Evolutionary conservation across 163 green algal genomes (phyloP).

Genomic region (Volvox carteri): DNA sequence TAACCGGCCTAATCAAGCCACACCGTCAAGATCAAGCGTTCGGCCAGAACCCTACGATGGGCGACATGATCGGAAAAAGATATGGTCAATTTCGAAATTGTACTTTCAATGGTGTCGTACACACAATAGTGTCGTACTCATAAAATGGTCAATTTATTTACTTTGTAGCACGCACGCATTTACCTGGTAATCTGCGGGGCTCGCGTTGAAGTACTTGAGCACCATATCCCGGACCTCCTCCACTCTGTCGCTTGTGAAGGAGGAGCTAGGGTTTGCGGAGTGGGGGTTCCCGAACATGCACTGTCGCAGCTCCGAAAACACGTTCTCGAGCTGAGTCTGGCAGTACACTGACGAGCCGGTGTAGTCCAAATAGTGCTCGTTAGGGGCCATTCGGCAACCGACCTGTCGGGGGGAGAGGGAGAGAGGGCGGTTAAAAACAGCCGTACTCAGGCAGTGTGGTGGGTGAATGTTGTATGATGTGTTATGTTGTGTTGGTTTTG

Average conservation of each 20-base stretch:
- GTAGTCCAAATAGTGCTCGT: constrained; percentile 88
- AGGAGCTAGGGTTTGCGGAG: constrained; percentile 75
- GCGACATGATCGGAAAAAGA: no score
- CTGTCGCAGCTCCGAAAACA: constrained; percentile 74
- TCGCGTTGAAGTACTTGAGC: constrained; percentile 75
- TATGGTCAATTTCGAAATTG: no score
- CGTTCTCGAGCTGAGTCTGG: constrained; percentile 73
- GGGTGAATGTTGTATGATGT: no score
- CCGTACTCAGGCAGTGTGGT: no score
- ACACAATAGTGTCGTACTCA: no score
- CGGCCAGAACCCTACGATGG: no score
- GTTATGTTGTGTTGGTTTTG: no score
- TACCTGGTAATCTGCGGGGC: constrained; percentile 71
- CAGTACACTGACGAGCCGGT: constrained; percentile 79
- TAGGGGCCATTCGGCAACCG: constrained; percentile 71
- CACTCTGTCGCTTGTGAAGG: constrained; percentile 64
- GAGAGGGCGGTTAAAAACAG: background rate
- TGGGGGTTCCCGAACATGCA: constrained; percentile 86
- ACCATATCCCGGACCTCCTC: constrained; percentile 58
- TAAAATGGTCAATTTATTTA: no score
- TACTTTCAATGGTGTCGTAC: no score
- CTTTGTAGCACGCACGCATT: no score
- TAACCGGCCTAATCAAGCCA: no score
- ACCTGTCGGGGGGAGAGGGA: constrained; percentile 54
- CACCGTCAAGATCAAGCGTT: no score